Conservation (phyloP, 2,329 filamentous ascomycete genomes). For the Thelonectria discophora region DNA sequence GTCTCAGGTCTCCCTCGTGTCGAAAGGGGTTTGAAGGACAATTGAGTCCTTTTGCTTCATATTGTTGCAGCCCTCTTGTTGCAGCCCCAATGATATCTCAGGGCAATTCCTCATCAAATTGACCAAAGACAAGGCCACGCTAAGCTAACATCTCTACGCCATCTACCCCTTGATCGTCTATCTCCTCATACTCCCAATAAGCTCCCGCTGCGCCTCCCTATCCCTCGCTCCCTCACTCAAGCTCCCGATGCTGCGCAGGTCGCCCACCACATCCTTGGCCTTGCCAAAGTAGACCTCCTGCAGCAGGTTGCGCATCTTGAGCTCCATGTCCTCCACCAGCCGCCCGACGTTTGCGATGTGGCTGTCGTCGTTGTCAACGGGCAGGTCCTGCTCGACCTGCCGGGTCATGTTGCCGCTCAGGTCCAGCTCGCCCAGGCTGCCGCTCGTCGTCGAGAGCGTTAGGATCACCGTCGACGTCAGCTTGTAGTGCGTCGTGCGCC, state of each 20-base stretch:
- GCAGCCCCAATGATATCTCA: no score
- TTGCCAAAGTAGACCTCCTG: conserved; percentile 99
- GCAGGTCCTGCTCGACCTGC: conserved; percentile 91
- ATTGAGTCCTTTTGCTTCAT: no score
- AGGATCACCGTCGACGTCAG: conserved; percentile 97
- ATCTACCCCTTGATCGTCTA: background rate
- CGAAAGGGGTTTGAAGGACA: no score
- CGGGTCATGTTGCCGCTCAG: conserved; percentile 97
- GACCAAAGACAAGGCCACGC: background rate
- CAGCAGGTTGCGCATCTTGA: conserved; percentile 97
- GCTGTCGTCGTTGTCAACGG: conserved; percentile 87
- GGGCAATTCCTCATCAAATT: background rate
- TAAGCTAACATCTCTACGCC: conserved; percentile 8
- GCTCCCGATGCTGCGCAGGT: conserved; percentile 85
- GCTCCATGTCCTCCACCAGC: conserved; percentile 98
- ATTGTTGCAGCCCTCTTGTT: no score
- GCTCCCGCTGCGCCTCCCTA: conserved; percentile 84
- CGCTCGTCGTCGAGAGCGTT: conserved; percentile 72
- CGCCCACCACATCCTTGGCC: conserved; percentile 97
- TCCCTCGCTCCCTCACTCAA: conserved; percentile 87
- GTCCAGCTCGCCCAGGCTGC: conserved; percentile 82
- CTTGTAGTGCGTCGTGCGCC: conserved; percentile 94
- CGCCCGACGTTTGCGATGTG: conserved; percentile 96
- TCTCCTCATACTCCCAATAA: conserved; percentile 73
- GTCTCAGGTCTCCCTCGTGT: no score